These are phyloP conservation scores for Diaporthe batatas DNA, from an alignment of 2,329 filamentous ascomycete genomes.

Conservation along the genomic window DNA sequence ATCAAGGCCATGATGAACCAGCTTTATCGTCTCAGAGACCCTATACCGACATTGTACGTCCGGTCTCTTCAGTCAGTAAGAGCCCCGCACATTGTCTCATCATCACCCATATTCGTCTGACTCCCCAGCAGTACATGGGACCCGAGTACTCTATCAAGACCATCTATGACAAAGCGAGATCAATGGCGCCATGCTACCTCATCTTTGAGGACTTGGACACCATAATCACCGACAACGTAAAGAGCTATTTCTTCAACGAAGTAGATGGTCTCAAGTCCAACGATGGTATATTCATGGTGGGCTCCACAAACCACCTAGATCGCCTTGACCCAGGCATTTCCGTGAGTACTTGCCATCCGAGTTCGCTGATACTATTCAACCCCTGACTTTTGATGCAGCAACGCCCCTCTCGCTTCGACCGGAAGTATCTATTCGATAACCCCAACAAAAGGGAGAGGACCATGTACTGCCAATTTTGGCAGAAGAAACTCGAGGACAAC, in stretches of 20 bases:
- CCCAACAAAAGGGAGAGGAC: slow-evolving; percentile 67
- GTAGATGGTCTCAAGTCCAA: slow-evolving; percentile 78
- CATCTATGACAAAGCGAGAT: slow-evolving; percentile 71
- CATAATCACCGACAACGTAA: slow-evolving; percentile 70
- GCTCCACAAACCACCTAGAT: slow-evolving; percentile 75
- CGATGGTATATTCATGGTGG: slow-evolving; percentile 78
- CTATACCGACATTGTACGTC: slow-evolving; percentile 73
- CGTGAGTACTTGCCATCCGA: slow-evolving; percentile 49
- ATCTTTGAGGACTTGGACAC: slow-evolving; percentile 81
- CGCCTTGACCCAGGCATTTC: slow-evolving; percentile 75
- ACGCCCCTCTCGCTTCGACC: slow-evolving; percentile 75
- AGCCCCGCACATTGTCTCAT: slow-evolving; percentile 13
- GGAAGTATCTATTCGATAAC: slow-evolving; percentile 75
- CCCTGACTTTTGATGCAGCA: slow-evolving; percentile 56
- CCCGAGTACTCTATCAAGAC: slow-evolving; percentile 67
- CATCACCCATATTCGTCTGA: not conserved
- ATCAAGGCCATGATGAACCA: slow-evolving; percentile 78
- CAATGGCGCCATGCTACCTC: slow-evolving; percentile 75
- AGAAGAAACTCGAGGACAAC: slow-evolving; percentile 67
- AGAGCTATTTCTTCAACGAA: slow-evolving; percentile 80
- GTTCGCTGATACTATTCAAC: not conserved
- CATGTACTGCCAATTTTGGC: slow-evolving; percentile 75
- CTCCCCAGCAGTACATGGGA: slow-evolving; percentile 58
- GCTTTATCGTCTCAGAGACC: slow-evolving; percentile 65
- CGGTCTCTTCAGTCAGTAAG: slow-evolving; percentile 60